Conservation (phyloP, 1,284 basidiomycete genomes). For the Heterobasidion annosum region DNA sequence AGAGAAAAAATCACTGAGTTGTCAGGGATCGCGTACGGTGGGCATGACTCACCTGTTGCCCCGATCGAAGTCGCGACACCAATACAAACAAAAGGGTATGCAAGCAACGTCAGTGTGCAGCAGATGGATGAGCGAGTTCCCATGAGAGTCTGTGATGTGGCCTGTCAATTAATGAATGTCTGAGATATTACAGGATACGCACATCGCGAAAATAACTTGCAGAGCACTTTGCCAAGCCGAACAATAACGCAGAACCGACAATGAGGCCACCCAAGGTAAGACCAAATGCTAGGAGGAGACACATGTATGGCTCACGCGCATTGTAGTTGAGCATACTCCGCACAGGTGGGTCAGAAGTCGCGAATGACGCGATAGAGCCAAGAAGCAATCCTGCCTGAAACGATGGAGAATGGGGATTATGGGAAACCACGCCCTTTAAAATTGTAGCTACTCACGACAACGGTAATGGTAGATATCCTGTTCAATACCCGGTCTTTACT, state of each 20-base stretch:
- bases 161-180: too few species aligned
- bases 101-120: conserved; percentile 4
- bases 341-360: background rate
- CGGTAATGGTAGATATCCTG: background rate
- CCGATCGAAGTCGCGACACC: conserved; percentile 1
- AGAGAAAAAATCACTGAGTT: background rate
- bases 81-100: conserved; percentile 7
- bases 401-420: background rate
- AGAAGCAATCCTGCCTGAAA: background rate
- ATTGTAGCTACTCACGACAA: background rate
- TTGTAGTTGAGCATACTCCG: background rate
- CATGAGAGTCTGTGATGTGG: conserved; percentile 4
- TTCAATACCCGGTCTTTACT: background rate
- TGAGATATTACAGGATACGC: background rate
- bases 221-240: background rate
- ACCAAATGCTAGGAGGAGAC: background rate
- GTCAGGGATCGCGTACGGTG: too few species aligned
- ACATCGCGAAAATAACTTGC: background rate
- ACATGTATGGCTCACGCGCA: background rate
- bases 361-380: background rate
- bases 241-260: background rate
- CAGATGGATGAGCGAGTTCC: conserved; percentile 2
- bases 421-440: background rate
- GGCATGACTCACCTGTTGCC: background rate
- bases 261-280: background rate